Percentiles rank a stretch among this genome's conserved stretches.
phyloP scores from a whole-genome alignment of 2,329 filamentous ascomycete genomes.

The Arthroderma sp. region DNA sequence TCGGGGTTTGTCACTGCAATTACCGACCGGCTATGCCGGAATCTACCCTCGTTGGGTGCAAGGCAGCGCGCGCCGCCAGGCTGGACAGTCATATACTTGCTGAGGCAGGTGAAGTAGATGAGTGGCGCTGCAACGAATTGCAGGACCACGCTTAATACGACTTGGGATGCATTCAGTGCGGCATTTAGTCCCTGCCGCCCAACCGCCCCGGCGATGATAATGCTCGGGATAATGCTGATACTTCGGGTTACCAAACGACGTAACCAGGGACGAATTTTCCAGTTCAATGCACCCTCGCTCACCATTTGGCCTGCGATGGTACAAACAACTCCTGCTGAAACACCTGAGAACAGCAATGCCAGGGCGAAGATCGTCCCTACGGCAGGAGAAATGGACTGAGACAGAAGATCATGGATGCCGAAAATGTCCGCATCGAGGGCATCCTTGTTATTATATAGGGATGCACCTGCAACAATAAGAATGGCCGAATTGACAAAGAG shows the following conservation, averaged over 20 bases:
- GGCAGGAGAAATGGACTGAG: constrained; percentile 54
- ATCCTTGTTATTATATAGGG: constrained; percentile 45
- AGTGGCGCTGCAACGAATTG: constrained; percentile 74
- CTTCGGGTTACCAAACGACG: constrained; percentile 64
- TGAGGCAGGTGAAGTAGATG: constrained; percentile 71
- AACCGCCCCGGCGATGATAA: constrained; percentile 70
- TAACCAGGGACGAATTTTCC: constrained; percentile 64
- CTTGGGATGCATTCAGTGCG: constrained; percentile 65
- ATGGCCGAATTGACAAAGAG: constrained; percentile 77
- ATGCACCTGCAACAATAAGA: constrained; percentile 67
- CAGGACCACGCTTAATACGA: constrained; percentile 63
- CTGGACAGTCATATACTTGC: constrained; percentile 65
- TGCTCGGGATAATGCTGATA: constrained; percentile 69
- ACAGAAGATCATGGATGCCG: constrained; percentile 63
- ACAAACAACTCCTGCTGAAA: constrained; percentile 74
- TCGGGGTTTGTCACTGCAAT: background rate
- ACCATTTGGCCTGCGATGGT: constrained; percentile 88
- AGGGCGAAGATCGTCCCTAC: constrained; percentile 78
- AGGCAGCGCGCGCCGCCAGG: constrained; percentile 29
- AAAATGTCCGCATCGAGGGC: constrained; percentile 67
- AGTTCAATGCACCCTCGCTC: constrained; percentile 66
- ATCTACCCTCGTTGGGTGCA: background rate
- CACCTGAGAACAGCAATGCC: constrained; percentile 65
- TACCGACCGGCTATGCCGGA: background rate
- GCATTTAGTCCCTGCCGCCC: constrained; percentile 57